These are phyloP conservation scores for Globisporangium paroecandrum DNA, from an alignment of 352 stramenopile genomes.

Conservation along the genomic window DNA sequence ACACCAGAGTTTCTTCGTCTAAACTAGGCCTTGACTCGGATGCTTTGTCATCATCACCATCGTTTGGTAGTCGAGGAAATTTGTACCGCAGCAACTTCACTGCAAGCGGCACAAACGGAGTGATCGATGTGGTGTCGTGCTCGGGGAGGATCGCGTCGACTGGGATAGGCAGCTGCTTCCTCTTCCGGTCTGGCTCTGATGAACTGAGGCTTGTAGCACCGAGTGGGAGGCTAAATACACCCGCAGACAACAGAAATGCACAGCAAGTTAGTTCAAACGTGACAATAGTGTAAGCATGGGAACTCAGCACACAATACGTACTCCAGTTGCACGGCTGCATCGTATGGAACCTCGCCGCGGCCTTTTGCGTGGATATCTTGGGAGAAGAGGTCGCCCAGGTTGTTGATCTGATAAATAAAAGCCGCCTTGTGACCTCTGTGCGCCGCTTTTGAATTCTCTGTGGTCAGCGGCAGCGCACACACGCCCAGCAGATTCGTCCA, in stretches of 20 bases:
- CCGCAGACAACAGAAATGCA: not conserved
- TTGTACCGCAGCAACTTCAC: conserved; percentile 45
- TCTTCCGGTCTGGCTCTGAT: conserved; percentile 17
- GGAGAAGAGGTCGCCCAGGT: conserved; percentile 58
- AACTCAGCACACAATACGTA: conserved; percentile 34
- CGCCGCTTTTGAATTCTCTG: not conserved
- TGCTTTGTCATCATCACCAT: not conserved
- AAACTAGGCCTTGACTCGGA: conserved; percentile 14
- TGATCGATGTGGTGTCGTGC: conserved; percentile 42
- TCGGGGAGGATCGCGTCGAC: conserved; percentile 59
- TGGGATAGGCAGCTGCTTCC: conserved; percentile 41
- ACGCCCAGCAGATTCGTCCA: conserved; percentile 52
- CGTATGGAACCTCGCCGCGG: conserved; percentile 31
- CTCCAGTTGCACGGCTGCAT: conserved; percentile 48
- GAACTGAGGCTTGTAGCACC: conserved; percentile 36
- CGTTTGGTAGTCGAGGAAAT: conserved; percentile 43
- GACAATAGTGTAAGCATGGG: not conserved
- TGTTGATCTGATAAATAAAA: conserved; percentile 65
- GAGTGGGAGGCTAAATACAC: conserved; percentile 40
- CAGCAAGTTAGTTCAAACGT: not conserved
- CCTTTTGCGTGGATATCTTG: conserved; percentile 40
- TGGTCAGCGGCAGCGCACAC: conserved; percentile 26
- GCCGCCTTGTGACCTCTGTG: conserved; percentile 21
- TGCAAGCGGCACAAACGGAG: conserved; percentile 34
- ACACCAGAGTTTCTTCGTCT: conserved; percentile 31